Conservation (phyloP, 176 grass and related monocot genomes). For the Hordeum marinum region DNA sequence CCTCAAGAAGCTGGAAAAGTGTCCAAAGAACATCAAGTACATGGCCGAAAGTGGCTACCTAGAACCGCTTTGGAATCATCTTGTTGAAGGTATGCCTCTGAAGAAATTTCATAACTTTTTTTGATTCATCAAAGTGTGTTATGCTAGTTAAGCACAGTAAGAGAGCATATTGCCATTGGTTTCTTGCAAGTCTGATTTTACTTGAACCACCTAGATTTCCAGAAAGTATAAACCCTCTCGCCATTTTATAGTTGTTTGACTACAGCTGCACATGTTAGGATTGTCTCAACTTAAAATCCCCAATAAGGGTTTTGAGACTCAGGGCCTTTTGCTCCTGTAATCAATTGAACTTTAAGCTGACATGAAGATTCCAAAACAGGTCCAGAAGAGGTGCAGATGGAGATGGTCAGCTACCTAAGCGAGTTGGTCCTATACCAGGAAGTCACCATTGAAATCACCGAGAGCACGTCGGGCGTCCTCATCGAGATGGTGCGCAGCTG, state of each 20-base stretch:
- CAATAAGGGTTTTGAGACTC: not conserved
- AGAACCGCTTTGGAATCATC: conserved; percentile 71
- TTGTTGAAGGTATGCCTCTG: conserved; percentile 63
- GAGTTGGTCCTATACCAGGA: conserved; percentile 67
- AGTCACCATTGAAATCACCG: conserved; percentile 53
- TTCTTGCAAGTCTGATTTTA: conserved; percentile 1
- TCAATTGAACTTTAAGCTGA: conserved; percentile 23
- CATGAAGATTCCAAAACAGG: conserved; percentile 36
- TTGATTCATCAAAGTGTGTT: not conserved
- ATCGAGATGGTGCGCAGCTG: conserved; percentile 51
- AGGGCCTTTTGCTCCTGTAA: not conserved
- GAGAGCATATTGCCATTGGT: not conserved
- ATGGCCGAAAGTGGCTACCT: conserved; percentile 92
- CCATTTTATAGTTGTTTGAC: not conserved
- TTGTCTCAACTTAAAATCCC: not conserved
- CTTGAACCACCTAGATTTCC: not conserved
- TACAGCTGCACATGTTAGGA: not conserved
- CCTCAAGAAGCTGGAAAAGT: conserved; percentile 80
- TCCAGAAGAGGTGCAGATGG: conserved; percentile 63
- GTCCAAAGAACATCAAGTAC: conserved; percentile 69
- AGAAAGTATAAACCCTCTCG: not conserved
- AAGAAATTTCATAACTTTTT: not conserved
- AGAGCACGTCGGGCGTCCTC: conserved; percentile 43
- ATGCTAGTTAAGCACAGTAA: not conserved
- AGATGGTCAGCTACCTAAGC: conserved; percentile 80